Conservation (phyloP, 169 alveolate species). For the Plasmodium billcollinsi region DNA sequence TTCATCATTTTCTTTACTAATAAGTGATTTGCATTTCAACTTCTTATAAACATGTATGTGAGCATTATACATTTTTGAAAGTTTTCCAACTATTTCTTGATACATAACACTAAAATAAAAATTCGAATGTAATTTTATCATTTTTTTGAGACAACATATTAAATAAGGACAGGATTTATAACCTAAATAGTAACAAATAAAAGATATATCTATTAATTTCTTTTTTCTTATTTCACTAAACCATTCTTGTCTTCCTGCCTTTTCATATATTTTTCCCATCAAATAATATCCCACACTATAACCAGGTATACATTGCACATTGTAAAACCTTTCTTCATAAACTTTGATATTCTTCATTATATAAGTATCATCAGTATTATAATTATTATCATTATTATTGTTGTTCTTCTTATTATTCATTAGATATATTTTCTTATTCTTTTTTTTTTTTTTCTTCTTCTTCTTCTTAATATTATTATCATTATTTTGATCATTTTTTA, state of each 20-base stretch:
- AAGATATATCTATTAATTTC: conserved; percentile 62
- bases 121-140: conserved; percentile 32
- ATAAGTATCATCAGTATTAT: conserved; percentile 6
- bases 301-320: conserved; percentile 53
- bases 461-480: not conserved
- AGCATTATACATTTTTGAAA: conserved; percentile 58
- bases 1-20: conserved; percentile 11
- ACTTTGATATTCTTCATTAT: conserved; percentile 7
- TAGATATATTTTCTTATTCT: too few species aligned
- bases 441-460: too few species aligned
- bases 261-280: conserved; percentile 61
- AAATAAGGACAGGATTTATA: conserved; percentile 64
- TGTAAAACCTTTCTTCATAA: conserved; percentile 40
- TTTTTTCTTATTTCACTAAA: conserved; percentile 34
- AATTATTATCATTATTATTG: not conserved
- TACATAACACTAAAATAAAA: conserved; percentile 49
- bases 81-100: conserved; percentile 33
- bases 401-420: conserved; percentile 5
- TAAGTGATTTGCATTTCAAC: conserved; percentile 7
- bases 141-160: conserved; percentile 34
- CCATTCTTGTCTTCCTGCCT: conserved; percentile 62
- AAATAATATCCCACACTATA: conserved; percentile 66
- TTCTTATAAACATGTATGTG: conserved; percentile 8
- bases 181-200: conserved; percentile 56
- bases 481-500: not conserved